Conservation (phyloP, 768 basidiomycete genomes). For the Pleurotus pulmonarius region DNA sequence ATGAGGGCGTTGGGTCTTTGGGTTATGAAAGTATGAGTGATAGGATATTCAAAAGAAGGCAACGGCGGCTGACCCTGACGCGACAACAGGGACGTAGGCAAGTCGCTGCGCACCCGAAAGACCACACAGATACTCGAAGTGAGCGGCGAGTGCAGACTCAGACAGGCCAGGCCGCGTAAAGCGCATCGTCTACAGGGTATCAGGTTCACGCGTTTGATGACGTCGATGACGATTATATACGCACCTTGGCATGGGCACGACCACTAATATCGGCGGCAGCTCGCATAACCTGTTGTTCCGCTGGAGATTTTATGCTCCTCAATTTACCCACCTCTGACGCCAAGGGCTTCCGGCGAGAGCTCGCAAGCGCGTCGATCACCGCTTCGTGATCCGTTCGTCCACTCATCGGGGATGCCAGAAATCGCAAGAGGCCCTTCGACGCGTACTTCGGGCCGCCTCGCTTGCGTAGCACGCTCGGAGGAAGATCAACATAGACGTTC, state of each 20-base stretch:
- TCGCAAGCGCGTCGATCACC: constrained; percentile 50
- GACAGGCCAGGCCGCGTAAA: constrained; percentile 46
- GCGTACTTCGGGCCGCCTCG: constrained; percentile 30
- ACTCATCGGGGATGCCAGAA: constrained; percentile 30
- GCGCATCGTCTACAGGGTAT: constrained; percentile 68
- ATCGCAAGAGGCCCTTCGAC: constrained; percentile 55
- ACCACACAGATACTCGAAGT: constrained; percentile 87
- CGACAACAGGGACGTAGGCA: constrained; percentile 98
- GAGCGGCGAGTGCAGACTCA: constrained; percentile 53
- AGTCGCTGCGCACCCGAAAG: constrained; percentile 77
- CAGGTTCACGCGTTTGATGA: neutral
- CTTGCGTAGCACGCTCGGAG: constrained; percentile 24
- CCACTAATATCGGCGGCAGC: constrained; percentile 85
- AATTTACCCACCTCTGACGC: constrained; percentile 68
- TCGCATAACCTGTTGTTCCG: constrained; percentile 79
- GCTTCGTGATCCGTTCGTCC: constrained; percentile 47
- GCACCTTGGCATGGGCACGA: constrained; percentile 78
- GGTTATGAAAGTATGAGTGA: neutral
- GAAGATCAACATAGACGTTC: constrained; percentile 51
- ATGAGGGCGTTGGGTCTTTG: constrained; percentile 79
- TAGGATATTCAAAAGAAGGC: neutral
- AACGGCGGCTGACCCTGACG: constrained; percentile 66
- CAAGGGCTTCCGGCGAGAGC: constrained; percentile 44
- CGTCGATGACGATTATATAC: constrained; percentile 3
- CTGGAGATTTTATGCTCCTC: constrained; percentile 73